Base-by-base conservation (phyloP, 306 rosid species). In the Cercis canadensis region DNA sequence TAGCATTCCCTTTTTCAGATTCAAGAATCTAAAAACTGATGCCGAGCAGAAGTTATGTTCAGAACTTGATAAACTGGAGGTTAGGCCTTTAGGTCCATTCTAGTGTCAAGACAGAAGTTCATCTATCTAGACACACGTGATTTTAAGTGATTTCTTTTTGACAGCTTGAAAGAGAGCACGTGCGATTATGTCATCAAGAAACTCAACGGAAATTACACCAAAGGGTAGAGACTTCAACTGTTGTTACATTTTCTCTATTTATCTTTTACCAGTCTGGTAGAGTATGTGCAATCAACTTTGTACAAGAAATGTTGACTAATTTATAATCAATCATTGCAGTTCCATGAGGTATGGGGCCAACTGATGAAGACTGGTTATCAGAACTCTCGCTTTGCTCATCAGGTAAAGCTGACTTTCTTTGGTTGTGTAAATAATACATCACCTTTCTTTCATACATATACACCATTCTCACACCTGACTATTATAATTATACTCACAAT, bases 321-420 rank as follows among this genome's bases (percentile, higher is more conserved):
- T 78, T 41, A n/a, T 68, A 21, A 47, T 67, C 65, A 53, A 75
- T 46, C 17, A 55, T 65, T 78, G 57, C 83, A 91, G 99, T 91
- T 89, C 81, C 99, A 95, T 41, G 67, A 83, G 75, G 87, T 87
- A 46, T 95, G 99, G 99, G 99, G 99, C 16, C 99, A 95, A 61
- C 99, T 95, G 53, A 87, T 95, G 97, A 95, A 91, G 85, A 91
- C 99, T 45, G 99, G 99, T 59, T 91, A 83, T 79, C 97, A 95
- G 85, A 95, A 91, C 84, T 95, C 99, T 45, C 94, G 96, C 65
- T 95, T 95, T 77, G 96, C 97, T n/a, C 97, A 95, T 87, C 99
- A 95, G 88, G 99, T 95, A 80, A 78, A 65, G 36, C 24, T 32
- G 56, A 67, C 71, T 65, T 24, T 14, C 43, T 58, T 74, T n/a